These are phyloP conservation scores for Verticillium albo-atrum DNA, from an alignment of 2,329 filamentous ascomycete genomes.

Conservation along the genomic window DNA sequence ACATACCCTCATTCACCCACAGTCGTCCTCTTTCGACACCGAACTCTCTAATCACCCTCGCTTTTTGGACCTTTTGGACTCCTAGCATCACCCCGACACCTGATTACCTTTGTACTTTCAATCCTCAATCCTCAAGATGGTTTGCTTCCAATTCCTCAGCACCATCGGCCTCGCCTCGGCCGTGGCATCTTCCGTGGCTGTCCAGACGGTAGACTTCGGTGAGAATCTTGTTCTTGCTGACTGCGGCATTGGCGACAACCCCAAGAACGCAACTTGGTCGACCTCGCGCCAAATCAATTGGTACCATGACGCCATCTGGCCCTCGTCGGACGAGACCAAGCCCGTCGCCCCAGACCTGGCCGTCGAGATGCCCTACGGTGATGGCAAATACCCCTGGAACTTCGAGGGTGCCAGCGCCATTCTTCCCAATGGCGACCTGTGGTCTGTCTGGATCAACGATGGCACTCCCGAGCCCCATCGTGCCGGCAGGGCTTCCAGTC, in stretches of 20 bases:
- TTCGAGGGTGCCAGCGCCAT: constrained; percentile 30
- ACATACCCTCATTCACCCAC: not conserved
- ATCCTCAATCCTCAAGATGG: not conserved
- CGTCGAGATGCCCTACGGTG: constrained; percentile 31
- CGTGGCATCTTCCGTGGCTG: constrained; percentile 4
- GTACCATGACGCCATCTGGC: constrained; percentile 34
- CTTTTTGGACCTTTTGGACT: not conserved
- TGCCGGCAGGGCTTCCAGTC: constrained; percentile 33
- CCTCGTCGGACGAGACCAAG: constrained; percentile 25
- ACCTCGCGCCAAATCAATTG: constrained; percentile 40
- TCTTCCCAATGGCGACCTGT: constrained; percentile 32
- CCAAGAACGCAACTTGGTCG: constrained; percentile 32
- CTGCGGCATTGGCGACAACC: constrained; percentile 36
- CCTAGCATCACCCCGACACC: not conserved
- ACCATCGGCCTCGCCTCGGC: not conserved
- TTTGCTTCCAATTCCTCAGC: not conserved
- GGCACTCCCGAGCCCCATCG: constrained; percentile 33
- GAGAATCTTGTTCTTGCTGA: constrained; percentile 36
- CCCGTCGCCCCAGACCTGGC: constrained; percentile 31
- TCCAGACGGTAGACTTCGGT: constrained; percentile 21
- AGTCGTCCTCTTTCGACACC: not conserved
- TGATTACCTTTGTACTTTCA: not conserved
- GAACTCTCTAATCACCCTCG: not conserved
- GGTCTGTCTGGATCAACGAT: constrained; percentile 37
- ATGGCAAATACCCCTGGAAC: constrained; percentile 34